Conservation (phyloP, 768 basidiomycete genomes). For the Leccinum boreale region DNA sequence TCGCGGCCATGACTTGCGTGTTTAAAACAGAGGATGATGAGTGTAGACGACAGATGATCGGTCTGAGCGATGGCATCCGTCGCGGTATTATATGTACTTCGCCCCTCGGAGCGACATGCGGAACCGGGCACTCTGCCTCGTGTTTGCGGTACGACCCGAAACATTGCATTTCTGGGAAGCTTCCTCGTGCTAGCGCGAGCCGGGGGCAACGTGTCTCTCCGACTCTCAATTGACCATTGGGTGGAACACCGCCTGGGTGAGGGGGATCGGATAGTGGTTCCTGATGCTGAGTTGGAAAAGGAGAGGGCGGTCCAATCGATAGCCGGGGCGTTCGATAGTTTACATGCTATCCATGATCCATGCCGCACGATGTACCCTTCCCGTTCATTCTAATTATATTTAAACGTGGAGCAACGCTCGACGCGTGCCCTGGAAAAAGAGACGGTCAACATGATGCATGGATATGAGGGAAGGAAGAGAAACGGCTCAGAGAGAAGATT, state of each 20-base stretch:
- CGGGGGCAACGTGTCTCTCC: conserved; percentile 9
- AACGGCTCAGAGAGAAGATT: conserved; percentile 35
- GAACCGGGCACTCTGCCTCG: conserved; percentile 27
- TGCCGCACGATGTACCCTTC: background rate
- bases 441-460: conserved; percentile 11
- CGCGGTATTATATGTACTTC: conserved; percentile 28
- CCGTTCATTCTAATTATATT: background rate
- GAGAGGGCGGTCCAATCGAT: background rate
- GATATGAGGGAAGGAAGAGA: background rate
- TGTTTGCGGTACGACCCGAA: conserved; percentile 22
- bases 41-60: conserved; percentile 14
- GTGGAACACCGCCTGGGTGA: background rate
- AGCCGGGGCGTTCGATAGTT: background rate
- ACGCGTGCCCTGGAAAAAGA: conserved; percentile 1
- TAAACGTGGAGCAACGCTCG: background rate
- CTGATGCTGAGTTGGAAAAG: background rate
- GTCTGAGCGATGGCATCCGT: conserved; percentile 3
- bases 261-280: background rate
- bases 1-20: conserved; percentile 15
- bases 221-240: conserved; percentile 1
- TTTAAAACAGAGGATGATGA: background rate
- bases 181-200: conserved; percentile 10
- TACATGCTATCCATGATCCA: background rate
- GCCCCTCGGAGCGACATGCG: conserved; percentile 22
- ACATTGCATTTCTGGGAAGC: conserved; percentile 1